Evolutionary conservation across 495 filamentous ascomycete genomes (phyloP), one percentile per base, ranked within the genome.

Genomic region (Penicillium argentinense): DNA sequence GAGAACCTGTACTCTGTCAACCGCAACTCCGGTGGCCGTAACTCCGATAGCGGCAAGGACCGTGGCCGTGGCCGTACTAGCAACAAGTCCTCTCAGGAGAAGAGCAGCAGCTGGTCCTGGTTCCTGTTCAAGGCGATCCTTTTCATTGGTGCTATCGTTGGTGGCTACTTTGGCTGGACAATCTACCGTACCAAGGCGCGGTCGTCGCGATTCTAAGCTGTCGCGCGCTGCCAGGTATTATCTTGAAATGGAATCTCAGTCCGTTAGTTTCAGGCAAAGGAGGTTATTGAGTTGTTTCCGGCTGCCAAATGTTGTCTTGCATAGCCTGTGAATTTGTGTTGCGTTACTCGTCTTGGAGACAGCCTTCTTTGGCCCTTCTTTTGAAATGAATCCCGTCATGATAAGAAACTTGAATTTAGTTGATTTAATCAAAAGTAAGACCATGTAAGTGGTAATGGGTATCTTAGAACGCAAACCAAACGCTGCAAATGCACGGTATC

Each of bases 41-140:
- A 63, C 37, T 57, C 55, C 27, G 52, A 59, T 54, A 62, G 68
- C 30, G 59, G 73, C 32, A 72, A 64, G 50, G 57, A 68, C 24
- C 32, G 63, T 58, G 37, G 47, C 44, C 66, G 56, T 56, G 73
- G 66, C 47, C 44, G 69, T 45, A 64, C 61, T 57, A 54, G 54
- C 56, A 64, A 62, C 48, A 58, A 46, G 44, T 16, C 55, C 32
- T 5, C 16, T 9, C 41, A 67, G 46, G 60, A 71, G 53, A 63
- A 71, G 50, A 69, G 75, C 17, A 81, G 89, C 5, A 82, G 90
- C 72, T 97, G 92, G 92, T 74, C 72, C 25, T 95, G 95, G 92
- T 96, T 95, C 75, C 79, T 97, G 40, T 74, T 93, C 61, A 96
- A 96, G 81, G 70, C 84, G 36, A 53, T 96, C 18, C 45, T 96